phyloP scores from a whole-genome alignment of 1,284 basidiomycete species.

The Mrakiaceae sp. region DNA sequence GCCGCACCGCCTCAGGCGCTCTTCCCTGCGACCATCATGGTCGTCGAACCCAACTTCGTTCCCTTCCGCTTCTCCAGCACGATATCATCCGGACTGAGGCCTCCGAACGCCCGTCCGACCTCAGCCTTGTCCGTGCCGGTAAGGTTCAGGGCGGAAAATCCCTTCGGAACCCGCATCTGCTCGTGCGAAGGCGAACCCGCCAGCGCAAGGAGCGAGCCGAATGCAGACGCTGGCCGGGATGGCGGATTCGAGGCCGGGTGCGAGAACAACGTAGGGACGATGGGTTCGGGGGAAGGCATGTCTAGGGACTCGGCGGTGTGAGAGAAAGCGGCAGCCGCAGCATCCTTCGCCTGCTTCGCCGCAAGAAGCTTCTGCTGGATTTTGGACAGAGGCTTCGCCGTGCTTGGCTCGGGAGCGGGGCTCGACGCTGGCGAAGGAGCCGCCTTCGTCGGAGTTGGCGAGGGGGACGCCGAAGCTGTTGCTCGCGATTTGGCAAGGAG shows the following conservation, averaged over 20 bases:
- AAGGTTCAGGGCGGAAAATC: conserved; percentile 1
- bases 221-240: not conserved
- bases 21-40: conserved; percentile 14
- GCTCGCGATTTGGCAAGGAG: conserved; percentile 25
- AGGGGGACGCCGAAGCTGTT: conserved; percentile 14
- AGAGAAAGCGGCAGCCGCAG: conserved; percentile 23
- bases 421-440: too few species aligned
- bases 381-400: conserved; percentile 40
- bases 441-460: conserved; percentile 12
- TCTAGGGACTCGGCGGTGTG: not conserved
- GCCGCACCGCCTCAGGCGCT: not conserved
- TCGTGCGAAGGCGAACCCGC: not conserved
- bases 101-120: conserved; percentile 25
- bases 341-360: conserved; percentile 21
- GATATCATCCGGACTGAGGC: conserved; percentile 43
- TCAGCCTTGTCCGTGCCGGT: conserved; percentile 6
- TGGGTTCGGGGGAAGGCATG: not conserved
- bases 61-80: conserved; percentile 40
- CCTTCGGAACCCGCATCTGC: not conserved
- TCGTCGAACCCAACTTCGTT: conserved; percentile 27
- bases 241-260: too few species aligned
- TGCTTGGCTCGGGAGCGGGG: not conserved
- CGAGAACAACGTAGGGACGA: not conserved
- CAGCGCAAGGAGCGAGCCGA: not conserved
- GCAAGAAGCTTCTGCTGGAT: conserved; percentile 41